Base-by-base conservation (phyloP, 192 early-diverging fungal genomes). In the Linnemannia exigua region DNA sequence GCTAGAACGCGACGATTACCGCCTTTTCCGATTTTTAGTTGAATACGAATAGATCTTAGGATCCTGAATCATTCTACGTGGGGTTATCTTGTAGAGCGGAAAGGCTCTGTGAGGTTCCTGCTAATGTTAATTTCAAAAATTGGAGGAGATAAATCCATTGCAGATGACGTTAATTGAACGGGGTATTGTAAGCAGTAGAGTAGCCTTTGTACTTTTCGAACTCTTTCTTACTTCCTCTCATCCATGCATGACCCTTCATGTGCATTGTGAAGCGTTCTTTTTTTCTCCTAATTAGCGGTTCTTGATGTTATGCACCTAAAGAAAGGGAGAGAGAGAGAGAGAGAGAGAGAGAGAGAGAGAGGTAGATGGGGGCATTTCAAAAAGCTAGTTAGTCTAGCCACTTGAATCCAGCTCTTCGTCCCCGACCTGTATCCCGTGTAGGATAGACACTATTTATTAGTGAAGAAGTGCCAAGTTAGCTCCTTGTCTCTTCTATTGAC, bases 71-170 rank as follows among this genome's bases (percentile, higher is more conserved):
- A 52, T 22, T 20, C 51, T 22, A 22, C 1, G 6, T 52, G 51
- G 51, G 48, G 48, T 50, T 50, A 50, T 50, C 19, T 52, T 52
- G 20, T 4, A 22, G 19, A 22, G 6, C 51, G 51, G 20, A 44
- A 25, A 67, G 28, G 31, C 66, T 67, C n/a, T 67, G 66, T 67
- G 63, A 66, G 7, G 63, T 66, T 66, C 63, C 63, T 66, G 12
- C n/a, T 28, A 35, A 33, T 33, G 2, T 37, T 36, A 67, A 67
- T 67, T 67, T 67, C 66, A 33, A 67, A 67, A 2, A 35, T 67
- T 16, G 66, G 14, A 67, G 12, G 66, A 67, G 33, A 67, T 67
- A 66, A 35, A 33, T 67, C 66, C 66, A 67, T 44, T 44, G 41
- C 41, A 44, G 41, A 44, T 44, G 41, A 9, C 41, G 3, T 44